These are phyloP conservation scores for Stemphylium vesicarium DNA, from an alignment of 2,329 filamentous ascomycete species.

Conservation along the genomic window DNA sequence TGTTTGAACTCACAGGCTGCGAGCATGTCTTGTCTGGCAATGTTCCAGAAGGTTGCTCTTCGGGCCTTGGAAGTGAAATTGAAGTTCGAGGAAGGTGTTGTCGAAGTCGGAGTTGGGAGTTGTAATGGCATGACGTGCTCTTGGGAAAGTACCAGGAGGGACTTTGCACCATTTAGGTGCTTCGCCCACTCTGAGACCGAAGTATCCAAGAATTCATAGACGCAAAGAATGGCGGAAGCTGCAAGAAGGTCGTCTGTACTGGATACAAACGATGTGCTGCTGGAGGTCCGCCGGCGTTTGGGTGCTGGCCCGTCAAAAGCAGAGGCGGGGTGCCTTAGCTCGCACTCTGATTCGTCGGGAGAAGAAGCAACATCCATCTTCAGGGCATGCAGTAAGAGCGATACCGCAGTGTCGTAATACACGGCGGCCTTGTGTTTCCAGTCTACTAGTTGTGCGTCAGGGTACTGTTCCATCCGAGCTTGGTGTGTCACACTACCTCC, in stretches of 20 bases:
- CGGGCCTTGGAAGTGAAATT: slow-evolving; percentile 59
- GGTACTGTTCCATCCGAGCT: slow-evolving; percentile 60
- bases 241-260: slow-evolving; percentile 67
- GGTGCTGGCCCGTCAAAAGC: slow-evolving; percentile 24
- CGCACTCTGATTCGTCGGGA: slow-evolving; percentile 39
- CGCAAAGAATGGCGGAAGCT: slow-evolving; percentile 69
- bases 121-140: slow-evolving; percentile 57
- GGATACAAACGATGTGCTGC: slow-evolving; percentile 47
- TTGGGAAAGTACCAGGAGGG: slow-evolving; percentile 63
- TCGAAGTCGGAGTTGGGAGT: slow-evolving; percentile 48
- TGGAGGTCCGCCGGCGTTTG: slow-evolving; percentile 54
- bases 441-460: slow-evolving; percentile 56
- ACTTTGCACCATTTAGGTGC: slow-evolving; percentile 70
- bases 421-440: slow-evolving; percentile 67
- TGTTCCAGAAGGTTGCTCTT: slow-evolving; percentile 70
- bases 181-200: slow-evolving; percentile 68
- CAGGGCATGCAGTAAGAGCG: slow-evolving; percentile 51
- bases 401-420: slow-evolving; percentile 65
- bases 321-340: slow-evolving; percentile 17
- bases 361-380: slow-evolving; percentile 41
- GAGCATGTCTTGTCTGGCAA: slow-evolving; percentile 69
- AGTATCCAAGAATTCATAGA: slow-evolving; percentile 72
- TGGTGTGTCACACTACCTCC: slow-evolving; percentile 57
- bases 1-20: slow-evolving; percentile 59
- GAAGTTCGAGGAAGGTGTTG: slow-evolving; percentile 31